Percentiles rank a stretch among this genome's conserved stretches.
These are phyloP conservation scores for Phyllostachys edulis DNA, from an alignment of 176 grass and related monocot species.

Conservation along the genomic window DNA sequence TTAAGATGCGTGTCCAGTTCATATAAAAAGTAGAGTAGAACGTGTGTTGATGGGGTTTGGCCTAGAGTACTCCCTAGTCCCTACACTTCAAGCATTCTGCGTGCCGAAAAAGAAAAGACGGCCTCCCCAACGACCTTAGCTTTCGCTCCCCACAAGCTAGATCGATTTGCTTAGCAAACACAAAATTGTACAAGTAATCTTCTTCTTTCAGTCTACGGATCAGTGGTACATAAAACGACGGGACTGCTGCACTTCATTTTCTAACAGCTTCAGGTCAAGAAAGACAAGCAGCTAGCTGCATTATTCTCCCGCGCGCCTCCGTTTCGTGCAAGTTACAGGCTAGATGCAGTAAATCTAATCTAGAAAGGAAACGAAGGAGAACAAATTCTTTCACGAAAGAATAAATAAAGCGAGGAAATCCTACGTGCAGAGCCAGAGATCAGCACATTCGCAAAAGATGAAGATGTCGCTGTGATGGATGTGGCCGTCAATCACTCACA, in stretches of 20 bases:
- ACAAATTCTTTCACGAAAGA: background rate
- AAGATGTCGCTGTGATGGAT: background rate
- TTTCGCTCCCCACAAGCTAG: background rate
- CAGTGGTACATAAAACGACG: background rate
- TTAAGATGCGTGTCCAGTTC: background rate
- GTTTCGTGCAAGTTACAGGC: background rate
- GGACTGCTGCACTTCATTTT: background rate
- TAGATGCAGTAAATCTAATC: background rate
- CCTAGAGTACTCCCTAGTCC: background rate
- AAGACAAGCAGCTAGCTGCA: background rate
- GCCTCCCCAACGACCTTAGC: background rate
- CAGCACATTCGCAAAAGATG: background rate
- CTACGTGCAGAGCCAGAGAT: background rate
- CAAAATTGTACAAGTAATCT: background rate
- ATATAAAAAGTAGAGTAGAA: background rate
- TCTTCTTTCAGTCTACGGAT: background rate
- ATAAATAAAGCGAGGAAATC: constrained; percentile 4
- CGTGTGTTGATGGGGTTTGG: too few relatives aligned
- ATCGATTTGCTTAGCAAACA: background rate
- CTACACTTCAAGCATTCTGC: background rate
- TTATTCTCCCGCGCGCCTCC: background rate
- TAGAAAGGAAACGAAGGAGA: background rate
- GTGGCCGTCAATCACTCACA: background rate
- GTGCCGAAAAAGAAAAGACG: background rate
- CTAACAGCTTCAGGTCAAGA: background rate